phyloP scores from a whole-genome alignment of 495 filamentous ascomycete species.

The Aspergillus leporis region DNA sequence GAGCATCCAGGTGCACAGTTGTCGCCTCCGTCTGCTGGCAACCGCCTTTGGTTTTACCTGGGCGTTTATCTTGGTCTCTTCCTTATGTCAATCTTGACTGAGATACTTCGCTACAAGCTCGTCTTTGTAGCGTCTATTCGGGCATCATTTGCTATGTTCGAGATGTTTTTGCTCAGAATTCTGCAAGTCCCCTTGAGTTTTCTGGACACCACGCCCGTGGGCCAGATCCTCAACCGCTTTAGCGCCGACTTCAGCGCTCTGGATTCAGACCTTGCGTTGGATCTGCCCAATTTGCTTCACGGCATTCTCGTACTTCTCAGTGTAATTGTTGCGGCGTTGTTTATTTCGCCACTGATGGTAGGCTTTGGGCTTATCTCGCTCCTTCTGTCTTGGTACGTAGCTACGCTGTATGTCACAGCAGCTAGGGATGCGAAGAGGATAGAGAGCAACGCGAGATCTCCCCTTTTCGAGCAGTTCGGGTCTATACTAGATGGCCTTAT shows the following conservation, averaged over 20 bases:
- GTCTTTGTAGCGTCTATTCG: slow-evolving; percentile 53
- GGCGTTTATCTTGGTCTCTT: slow-evolving; percentile 66
- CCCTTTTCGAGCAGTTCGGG: slow-evolving; percentile 76
- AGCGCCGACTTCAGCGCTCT: slow-evolving; percentile 74
- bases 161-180: slow-evolving; percentile 61
- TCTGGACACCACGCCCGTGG: slow-evolving; percentile 79
- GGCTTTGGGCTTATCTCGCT: slow-evolving; percentile 17
- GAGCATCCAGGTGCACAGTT: not conserved
- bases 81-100: slow-evolving; percentile 52
- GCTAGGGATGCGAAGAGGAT: slow-evolving; percentile 77
- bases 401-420: slow-evolving; percentile 60
- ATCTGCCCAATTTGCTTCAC: slow-evolving; percentile 56
- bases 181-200: slow-evolving; percentile 72
- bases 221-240: slow-evolving; percentile 78
- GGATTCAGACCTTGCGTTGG: slow-evolving; percentile 63
- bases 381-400: slow-evolving; percentile 33
- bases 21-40: slow-evolving; percentile 3
- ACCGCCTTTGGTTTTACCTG: slow-evolving; percentile 59
- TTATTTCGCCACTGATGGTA: slow-evolving; percentile 35
- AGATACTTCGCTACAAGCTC: slow-evolving; percentile 57
- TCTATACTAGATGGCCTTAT: slow-evolving; percentile 68
- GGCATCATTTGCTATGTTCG: slow-evolving; percentile 66
- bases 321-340: slow-evolving; percentile 33
- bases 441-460: slow-evolving; percentile 70
- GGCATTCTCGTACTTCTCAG: slow-evolving; percentile 38